Conservation (phyloP, 352 stramenopile genomes). For the Globisporangium cederbergense region DNA sequence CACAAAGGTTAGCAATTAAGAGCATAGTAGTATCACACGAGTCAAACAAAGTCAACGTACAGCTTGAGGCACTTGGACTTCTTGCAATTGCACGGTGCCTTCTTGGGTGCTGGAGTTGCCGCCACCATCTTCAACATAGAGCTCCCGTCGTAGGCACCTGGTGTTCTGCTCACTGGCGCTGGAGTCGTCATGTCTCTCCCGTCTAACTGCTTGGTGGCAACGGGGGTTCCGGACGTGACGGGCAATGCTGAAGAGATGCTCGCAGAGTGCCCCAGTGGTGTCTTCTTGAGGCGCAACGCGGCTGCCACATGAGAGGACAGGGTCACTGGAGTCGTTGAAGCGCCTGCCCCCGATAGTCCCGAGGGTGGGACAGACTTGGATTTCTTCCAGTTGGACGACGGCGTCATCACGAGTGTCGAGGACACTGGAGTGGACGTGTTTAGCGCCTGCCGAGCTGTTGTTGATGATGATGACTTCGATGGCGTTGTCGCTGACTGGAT, state of each 20-base stretch:
- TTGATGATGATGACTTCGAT: background rate
- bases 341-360: conserved; percentile 6
- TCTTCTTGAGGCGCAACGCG: background rate
- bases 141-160: conserved; percentile 6
- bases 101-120: conserved; percentile 29
- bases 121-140: conserved; percentile 8
- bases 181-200: conserved; percentile 18
- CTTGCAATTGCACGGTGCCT: conserved; percentile 94
- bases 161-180: conserved; percentile 16
- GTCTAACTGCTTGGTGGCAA: conserved; percentile 5
- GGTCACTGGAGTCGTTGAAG: background rate
- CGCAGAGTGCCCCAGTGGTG: background rate
- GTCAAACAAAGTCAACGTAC: conserved; percentile 26
- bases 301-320: conserved; percentile 1
- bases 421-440: conserved; percentile 23
- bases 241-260: conserved; percentile 8
- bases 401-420: conserved; percentile 10
- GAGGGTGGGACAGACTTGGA: conserved; percentile 17
- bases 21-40: background rate
- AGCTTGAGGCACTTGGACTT: conserved; percentile 98
- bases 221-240: background rate
- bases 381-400: conserved; percentile 21
- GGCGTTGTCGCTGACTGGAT: conserved; percentile 7
- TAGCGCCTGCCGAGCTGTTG: background rate
- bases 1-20: background rate